Conservation (phyloP, 2,329 filamentous ascomycete species). For the Hypomyces rosellus region DNA sequence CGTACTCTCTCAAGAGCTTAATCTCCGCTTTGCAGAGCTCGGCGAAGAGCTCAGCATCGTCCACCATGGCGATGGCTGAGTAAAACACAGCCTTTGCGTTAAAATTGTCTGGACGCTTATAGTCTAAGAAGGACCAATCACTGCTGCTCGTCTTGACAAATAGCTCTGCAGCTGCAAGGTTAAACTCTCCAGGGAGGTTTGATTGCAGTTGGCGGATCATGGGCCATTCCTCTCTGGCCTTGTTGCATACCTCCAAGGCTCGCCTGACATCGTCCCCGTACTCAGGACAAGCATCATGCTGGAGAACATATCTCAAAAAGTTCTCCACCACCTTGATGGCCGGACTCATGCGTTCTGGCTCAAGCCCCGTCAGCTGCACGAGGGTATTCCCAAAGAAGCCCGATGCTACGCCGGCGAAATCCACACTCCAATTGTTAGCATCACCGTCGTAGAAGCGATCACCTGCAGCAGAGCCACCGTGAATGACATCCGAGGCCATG, state of each 20-base stretch:
- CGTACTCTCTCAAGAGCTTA: slow-evolving; percentile 35
- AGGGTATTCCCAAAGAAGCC: slow-evolving; percentile 67
- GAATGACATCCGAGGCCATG: slow-evolving; percentile 56
- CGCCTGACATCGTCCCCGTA: slow-evolving; percentile 59
- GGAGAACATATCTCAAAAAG: slow-evolving; percentile 81
- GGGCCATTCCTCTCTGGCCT: slow-evolving; percentile 61
- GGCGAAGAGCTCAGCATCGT: slow-evolving; percentile 25
- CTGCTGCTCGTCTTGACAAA: slow-evolving; percentile 42
- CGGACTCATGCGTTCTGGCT: slow-evolving; percentile 44
- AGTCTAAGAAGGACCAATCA: slow-evolving; percentile 23
- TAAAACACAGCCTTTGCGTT: slow-evolving; percentile 38
- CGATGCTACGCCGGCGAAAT: slow-evolving; percentile 71
- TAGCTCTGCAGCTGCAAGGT: slow-evolving; percentile 64
- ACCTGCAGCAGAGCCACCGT: slow-evolving; percentile 37
- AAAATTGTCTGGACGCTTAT: slow-evolving; percentile 31
- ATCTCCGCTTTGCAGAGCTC: slow-evolving; percentile 15
- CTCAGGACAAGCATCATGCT: slow-evolving; percentile 82
- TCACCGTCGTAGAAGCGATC: slow-evolving; percentile 44
- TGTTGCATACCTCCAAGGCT: slow-evolving; percentile 60
- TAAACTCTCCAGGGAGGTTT: slow-evolving; percentile 70
- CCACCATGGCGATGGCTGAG: slow-evolving; percentile 37
- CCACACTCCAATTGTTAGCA: slow-evolving; percentile 62
- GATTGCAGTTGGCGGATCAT: slow-evolving; percentile 45
- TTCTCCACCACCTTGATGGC: slow-evolving; percentile 68
- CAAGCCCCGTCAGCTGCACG: slow-evolving; percentile 49